Base-by-base conservation (phyloP, 2,329 filamentous ascomycete species). In the Trichothecium sympodiale region DNA sequence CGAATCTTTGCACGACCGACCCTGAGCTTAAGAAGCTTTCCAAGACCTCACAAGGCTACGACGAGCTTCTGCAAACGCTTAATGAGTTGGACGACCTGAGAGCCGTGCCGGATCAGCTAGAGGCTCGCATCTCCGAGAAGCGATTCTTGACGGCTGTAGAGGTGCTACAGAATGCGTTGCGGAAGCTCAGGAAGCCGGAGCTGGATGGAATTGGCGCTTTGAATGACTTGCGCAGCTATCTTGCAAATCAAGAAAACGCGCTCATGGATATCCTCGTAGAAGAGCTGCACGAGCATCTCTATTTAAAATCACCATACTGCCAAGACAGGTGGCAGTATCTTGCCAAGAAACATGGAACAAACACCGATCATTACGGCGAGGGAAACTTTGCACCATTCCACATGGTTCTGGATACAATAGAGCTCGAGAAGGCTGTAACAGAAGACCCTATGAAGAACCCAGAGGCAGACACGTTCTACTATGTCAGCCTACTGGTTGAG, bases 251-350 rank as follows among this genome's bases (percentile, higher is more conserved):
- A 54, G 91, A 98, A 61, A 83, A 81, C 18, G 76, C 85, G 0
- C 63, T 98, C 43, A 89, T 89, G 51, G 91, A 98, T 52, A 96
- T 96, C 36, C 57, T 98, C 38, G 79, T 96, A n/a, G 91, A 98
- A 55, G 91, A 98, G 57, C 67, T 98, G 25, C 91, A 98, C 54
- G 91, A 94, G 54, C 91, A 98, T 59, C 69, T 98, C 4, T 98
- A 98, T 53, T 75, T 98, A 28, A 96, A 96, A 55, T 96, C 89
- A 4, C 91, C 89, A 0, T 98, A 98, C 54, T 96, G 89, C 53
- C 87, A 94, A 53, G 86, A 94, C 54, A 72, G 91, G 46, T 98
- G 91, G 91, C 93, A 94, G 57, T 74, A 73, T 39, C 75, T 94
- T 40, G 71, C 80, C 27, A 81, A 80, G 47, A 73, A 71, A 27